Evolutionary conservation across 352 stramenopile species (phyloP).

Genomic region (Phytopythium mirpurense): DNA sequence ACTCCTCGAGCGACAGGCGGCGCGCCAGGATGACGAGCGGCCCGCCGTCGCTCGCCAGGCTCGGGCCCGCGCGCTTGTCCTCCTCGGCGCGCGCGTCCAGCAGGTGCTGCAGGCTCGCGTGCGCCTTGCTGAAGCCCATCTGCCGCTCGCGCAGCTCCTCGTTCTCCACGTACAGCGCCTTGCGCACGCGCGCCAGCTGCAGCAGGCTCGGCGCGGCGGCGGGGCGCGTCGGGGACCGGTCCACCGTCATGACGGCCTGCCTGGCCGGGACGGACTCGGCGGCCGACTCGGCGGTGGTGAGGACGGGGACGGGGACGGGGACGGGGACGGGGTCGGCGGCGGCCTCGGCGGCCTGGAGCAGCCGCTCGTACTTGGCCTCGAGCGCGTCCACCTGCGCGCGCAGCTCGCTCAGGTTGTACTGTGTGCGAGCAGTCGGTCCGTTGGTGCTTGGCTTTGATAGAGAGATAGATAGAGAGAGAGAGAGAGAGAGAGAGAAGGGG

Average conservation of each 20-base stretch:
- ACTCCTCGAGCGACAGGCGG: conserved; percentile 37
- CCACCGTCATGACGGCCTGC: conserved; percentile 2
- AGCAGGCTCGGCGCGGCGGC: conserved; percentile 12
- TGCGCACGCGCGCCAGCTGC: conserved; percentile 27
- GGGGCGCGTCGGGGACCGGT: neutral
- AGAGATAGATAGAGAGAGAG: too few species aligned
- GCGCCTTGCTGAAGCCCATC: conserved; percentile 39
- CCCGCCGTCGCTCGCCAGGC: neutral
- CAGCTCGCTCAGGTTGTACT: conserved; percentile 43
- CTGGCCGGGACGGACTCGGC: conserved; percentile 6
- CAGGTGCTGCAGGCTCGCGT: conserved; percentile 40
- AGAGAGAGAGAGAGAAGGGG: neutral
- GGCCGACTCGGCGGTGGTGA: too few species aligned
- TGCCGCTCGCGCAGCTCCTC: conserved; percentile 25
- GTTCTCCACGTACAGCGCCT: conserved; percentile 39
- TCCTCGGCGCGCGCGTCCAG: conserved; percentile 31
- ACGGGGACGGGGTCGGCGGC: neutral
- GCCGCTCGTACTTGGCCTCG: too few species aligned
- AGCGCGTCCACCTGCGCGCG: conserved; percentile 27
- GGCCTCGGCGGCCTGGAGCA: neutral
- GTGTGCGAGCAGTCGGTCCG: neutral
- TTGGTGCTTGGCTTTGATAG: too few species aligned
- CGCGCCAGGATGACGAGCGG: conserved; percentile 25
- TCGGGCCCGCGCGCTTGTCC: conserved; percentile 10
- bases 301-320: too few species aligned